Percentiles rank a stretch among this genome's conserved stretches.
These are phyloP conservation scores for Fraxinus baroniana DNA, from an alignment of 305 asterid genomes.

Conservation along the genomic window DNA sequence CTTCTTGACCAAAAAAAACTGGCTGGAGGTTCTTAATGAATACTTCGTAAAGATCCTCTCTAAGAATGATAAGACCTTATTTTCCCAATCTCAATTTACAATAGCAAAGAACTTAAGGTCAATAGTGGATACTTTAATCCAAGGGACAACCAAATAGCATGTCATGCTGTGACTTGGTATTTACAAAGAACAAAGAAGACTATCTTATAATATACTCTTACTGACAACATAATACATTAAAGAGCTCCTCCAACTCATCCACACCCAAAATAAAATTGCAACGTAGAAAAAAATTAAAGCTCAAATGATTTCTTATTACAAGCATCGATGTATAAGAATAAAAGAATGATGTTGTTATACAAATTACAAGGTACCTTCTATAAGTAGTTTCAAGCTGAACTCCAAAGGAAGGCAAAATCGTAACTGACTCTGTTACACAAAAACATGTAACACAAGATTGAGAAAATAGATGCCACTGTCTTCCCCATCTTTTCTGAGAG, in stretches of 20 bases:
- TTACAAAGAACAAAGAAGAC: neutral
- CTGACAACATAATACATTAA: neutral
- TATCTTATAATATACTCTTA: neutral
- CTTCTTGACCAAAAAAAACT: neutral
- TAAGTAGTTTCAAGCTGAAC: constrained; percentile 87
- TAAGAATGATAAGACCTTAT: no score
- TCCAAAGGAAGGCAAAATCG: constrained; percentile 78
- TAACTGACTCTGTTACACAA: constrained; percentile 62
- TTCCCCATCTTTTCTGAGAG: neutral
- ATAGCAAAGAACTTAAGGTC: neutral
- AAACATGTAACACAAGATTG: constrained; percentile 8
- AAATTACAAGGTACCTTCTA: constrained; percentile 55
- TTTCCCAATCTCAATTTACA: neutral
- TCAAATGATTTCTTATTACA: neutral
- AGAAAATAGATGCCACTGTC: neutral
- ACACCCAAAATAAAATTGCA: constrained; percentile 6
- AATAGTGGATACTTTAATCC: neutral
- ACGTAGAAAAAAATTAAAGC: neutral
- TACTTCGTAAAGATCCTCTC: neutral
- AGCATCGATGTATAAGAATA: neutral
- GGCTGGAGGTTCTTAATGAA: neutral
- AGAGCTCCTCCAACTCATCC: neutral
- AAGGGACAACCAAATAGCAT: neutral
- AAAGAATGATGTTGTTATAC: constrained; percentile 1
- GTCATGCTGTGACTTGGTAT: neutral